These are phyloP conservation scores for Agarophyton chilense DNA, from an alignment of 23 red algal species.

Conservation along the genomic window DNA sequence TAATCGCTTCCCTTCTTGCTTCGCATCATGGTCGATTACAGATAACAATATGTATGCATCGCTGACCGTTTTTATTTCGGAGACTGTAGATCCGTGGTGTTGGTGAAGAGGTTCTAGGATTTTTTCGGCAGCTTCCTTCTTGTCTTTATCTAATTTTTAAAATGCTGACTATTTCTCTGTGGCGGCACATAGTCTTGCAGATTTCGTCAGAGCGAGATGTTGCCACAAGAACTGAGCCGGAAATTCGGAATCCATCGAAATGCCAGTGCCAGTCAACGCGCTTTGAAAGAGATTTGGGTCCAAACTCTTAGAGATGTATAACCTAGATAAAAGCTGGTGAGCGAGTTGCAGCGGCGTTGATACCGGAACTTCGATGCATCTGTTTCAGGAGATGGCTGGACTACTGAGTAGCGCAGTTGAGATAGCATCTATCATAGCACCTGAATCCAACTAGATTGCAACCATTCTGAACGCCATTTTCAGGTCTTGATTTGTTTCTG, in stretches of 20 bases:
- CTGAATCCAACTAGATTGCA: constrained; percentile 69
- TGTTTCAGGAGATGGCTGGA: not conserved
- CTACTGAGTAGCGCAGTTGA: not conserved
- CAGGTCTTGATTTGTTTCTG: constrained; percentile 33
- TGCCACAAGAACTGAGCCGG: constrained; percentile 80
- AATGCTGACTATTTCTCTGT: constrained; percentile 38
- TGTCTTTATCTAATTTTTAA: constrained; percentile 58
- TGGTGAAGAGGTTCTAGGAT: constrained; percentile 34
- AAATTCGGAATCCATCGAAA: constrained; percentile 18
- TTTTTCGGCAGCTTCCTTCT: constrained; percentile 50
- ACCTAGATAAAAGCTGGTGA: constrained; percentile 54
- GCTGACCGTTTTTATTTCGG: constrained; percentile 45
- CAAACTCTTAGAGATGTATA: not conserved
- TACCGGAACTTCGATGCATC: constrained; percentile 35
- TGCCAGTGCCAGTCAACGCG: constrained; percentile 12
- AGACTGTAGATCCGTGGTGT: constrained; percentile 4
- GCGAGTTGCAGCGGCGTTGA: constrained; percentile 55
- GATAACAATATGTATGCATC: constrained; percentile 66
- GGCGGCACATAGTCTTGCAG: constrained; percentile 31
- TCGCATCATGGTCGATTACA: constrained; percentile 25
- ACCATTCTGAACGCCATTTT: constrained; percentile 67
- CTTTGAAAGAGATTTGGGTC: constrained; percentile 49
- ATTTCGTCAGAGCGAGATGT: constrained; percentile 70
- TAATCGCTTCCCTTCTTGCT: constrained; percentile 3
- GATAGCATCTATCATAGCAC: constrained; percentile 47